Evolutionary conservation across 805 yeast genomes (phyloP).

Genomic region (Torulaspora maleeae): DNA sequence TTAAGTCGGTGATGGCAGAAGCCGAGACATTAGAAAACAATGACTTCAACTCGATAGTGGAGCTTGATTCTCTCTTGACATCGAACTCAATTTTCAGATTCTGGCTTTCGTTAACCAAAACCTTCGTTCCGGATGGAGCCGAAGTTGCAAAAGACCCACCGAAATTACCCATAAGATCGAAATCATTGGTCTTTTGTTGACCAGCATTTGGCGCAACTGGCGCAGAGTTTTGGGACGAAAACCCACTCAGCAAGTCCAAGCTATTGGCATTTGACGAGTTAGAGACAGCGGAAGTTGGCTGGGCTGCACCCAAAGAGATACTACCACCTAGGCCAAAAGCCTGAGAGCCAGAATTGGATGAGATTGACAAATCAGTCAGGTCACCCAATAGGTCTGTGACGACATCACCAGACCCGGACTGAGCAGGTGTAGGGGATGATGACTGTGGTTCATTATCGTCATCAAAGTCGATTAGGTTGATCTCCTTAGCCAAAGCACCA

Average conservation of each 20-base stretch:
- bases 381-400: slow-evolving; percentile 72
- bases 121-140: slow-evolving; percentile 16
- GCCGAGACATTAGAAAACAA: slow-evolving; percentile 49
- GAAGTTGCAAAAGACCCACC: slow-evolving; percentile 8
- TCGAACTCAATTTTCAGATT: slow-evolving; percentile 48
- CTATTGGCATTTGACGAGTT: slow-evolving; percentile 25
- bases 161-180: slow-evolving; percentile 23
- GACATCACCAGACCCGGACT: slow-evolving; percentile 32
- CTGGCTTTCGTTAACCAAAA: slow-evolving; percentile 41
- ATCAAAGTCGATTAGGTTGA: slow-evolving; percentile 71
- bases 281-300: slow-evolving; percentile 26
- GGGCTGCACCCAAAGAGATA: slow-evolving; percentile 39
- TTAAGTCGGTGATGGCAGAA: slow-evolving; percentile 45
- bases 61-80: slow-evolving; percentile 36
- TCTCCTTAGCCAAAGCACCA: slow-evolving; percentile 40
- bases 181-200: slow-evolving; percentile 4
- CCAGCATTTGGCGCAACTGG: slow-evolving; percentile 14
- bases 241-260: slow-evolving; percentile 20
- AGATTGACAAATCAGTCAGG: slow-evolving; percentile 57
- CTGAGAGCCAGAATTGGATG: slow-evolving; percentile 32
- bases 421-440: slow-evolving; percentile 14
- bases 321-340: slow-evolving; percentile 51
- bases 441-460: slow-evolving; percentile 40
- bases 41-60: slow-evolving; percentile 43
- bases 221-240: slow-evolving; percentile 17